phyloP scores from a whole-genome alignment of 176 grass and related monocot species.

The Bonia amplexicaulis region DNA sequence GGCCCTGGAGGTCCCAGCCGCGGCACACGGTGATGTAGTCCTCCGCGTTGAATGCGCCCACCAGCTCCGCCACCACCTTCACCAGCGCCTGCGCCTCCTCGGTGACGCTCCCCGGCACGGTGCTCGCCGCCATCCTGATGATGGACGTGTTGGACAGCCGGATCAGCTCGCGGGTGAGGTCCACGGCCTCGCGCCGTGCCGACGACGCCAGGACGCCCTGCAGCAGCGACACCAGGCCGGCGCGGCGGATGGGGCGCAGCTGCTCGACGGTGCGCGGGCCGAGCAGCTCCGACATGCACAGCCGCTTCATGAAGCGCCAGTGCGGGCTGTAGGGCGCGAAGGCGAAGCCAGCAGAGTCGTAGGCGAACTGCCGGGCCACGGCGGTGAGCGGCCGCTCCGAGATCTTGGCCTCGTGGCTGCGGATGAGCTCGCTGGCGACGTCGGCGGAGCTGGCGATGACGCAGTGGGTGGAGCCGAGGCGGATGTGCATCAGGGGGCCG shows the following conservation, averaged over 20 bases:
- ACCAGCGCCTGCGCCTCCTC: slow-evolving; percentile 25
- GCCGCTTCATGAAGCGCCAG: slow-evolving; percentile 64
- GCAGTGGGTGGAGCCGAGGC: slow-evolving; percentile 50
- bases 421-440: slow-evolving; percentile 24
- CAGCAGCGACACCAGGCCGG: slow-evolving; percentile 39
- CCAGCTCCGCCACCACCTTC: slow-evolving; percentile 41
- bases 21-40: slow-evolving; percentile 39
- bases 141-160: slow-evolving; percentile 44
- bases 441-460: slow-evolving; percentile 38
- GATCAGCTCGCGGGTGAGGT: slow-evolving; percentile 46
- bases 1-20: slow-evolving; percentile 55
- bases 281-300: slow-evolving; percentile 69
- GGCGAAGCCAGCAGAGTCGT: slow-evolving; percentile 46
- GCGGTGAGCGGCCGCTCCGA: slow-evolving; percentile 30
- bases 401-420: slow-evolving; percentile 42
- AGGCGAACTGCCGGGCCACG: slow-evolving; percentile 43
- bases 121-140: slow-evolving; percentile 43
- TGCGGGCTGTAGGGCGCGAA: slow-evolving; percentile 61
- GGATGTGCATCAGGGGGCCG: slow-evolving; percentile 48
- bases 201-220: background rate
- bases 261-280: slow-evolving; percentile 48
- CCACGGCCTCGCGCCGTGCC: background rate
- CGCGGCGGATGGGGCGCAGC: slow-evolving; percentile 42
- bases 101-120: slow-evolving; percentile 5
- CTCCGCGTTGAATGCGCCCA: slow-evolving; percentile 60